Conservation (phyloP, 768 basidiomycete species). For the Russula vinacea region DNA sequence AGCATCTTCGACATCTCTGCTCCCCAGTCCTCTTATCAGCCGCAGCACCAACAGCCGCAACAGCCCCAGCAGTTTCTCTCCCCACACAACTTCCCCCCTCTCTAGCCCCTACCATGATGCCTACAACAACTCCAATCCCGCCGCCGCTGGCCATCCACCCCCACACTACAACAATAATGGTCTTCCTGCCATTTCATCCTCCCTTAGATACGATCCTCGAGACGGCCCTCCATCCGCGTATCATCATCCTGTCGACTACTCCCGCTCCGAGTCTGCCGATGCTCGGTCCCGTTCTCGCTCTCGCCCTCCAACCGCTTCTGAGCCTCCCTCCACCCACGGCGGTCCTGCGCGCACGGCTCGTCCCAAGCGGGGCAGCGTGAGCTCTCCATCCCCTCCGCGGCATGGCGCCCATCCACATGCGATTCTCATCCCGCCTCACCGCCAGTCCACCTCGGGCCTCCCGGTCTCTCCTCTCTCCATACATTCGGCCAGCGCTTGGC, state of each 20-base stretch:
- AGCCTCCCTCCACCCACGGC: slow-evolving; percentile 33
- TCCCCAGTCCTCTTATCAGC: slow-evolving; percentile 39
- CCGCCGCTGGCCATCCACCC: slow-evolving; percentile 16
- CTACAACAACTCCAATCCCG: slow-evolving; percentile 30
- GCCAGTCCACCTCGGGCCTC: slow-evolving; percentile 30
- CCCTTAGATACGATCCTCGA: slow-evolving; percentile 38
- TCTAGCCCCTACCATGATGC: slow-evolving; percentile 35
- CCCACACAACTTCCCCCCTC: slow-evolving; percentile 33
- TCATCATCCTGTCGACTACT: slow-evolving; percentile 34
- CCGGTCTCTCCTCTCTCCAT: slow-evolving; percentile 36
- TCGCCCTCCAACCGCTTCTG: slow-evolving; percentile 46
- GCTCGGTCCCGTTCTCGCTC: slow-evolving; percentile 39
- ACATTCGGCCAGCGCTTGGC: slow-evolving; percentile 23
- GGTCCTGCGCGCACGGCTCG: slow-evolving; percentile 45
- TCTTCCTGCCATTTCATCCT: slow-evolving; percentile 38
- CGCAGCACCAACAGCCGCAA: slow-evolving; percentile 36
- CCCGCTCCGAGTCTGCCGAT: slow-evolving; percentile 26
- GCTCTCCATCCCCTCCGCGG: slow-evolving; percentile 53
- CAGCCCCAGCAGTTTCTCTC: slow-evolving; percentile 34
- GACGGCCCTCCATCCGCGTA: slow-evolving; percentile 33
- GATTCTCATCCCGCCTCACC: slow-evolving; percentile 59
- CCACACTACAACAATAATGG: slow-evolving; percentile 40
- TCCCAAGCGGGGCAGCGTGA: slow-evolving; percentile 57
- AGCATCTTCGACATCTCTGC: slow-evolving; percentile 65
- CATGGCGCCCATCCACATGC: slow-evolving; percentile 49